Percentiles rank a stretch among this genome's conserved stretches.
Evolutionary conservation across 257 asterid species (phyloP).

Genomic region (Gentiana dahurica): DNA sequence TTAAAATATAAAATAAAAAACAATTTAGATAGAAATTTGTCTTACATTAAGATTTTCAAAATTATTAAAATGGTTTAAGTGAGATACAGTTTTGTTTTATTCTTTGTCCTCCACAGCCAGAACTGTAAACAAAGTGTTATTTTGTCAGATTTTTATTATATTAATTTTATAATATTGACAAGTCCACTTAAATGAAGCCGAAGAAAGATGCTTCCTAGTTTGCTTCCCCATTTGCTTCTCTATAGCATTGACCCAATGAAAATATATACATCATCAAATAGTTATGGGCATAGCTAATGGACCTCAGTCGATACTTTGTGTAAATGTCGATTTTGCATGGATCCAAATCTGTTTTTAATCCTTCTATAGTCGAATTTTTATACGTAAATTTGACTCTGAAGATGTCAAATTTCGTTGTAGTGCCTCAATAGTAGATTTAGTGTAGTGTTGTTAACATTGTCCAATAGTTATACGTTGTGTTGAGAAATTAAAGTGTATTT

Average conservation of each 20-base stretch:
- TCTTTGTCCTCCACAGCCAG: slow-evolving; percentile 12
- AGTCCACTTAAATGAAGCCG: too few species aligned
- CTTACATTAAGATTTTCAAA: too few species aligned
- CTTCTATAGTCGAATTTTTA: too few species aligned
- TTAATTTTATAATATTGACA: slow-evolving; percentile 11
- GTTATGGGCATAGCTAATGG: neutral
- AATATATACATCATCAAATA: neutral
- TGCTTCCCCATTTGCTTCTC: slow-evolving; percentile 20
- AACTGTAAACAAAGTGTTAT: slow-evolving; percentile 6
- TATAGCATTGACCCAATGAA: too few species aligned
- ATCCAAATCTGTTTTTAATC: neutral
- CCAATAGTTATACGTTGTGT: too few species aligned
- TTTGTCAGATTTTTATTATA: slow-evolving; percentile 15
- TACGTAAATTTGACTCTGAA: too few species aligned
- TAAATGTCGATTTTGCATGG: neutral
- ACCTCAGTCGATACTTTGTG: neutral
- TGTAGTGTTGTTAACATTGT: too few species aligned
- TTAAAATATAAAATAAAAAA: too few species aligned
- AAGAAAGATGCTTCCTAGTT: slow-evolving; percentile 11
- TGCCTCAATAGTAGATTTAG: too few species aligned
- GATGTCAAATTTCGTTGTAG: too few species aligned
- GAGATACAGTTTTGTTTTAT: slow-evolving; percentile 25
- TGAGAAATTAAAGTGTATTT: too few species aligned
- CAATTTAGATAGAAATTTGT: too few species aligned
- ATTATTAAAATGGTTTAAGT: slow-evolving; percentile 22